Evolutionary conservation across 23 red algal species (phyloP), one percentile per base, ranked within the genome.

Genomic region (Gracilaria caudata): DNA sequence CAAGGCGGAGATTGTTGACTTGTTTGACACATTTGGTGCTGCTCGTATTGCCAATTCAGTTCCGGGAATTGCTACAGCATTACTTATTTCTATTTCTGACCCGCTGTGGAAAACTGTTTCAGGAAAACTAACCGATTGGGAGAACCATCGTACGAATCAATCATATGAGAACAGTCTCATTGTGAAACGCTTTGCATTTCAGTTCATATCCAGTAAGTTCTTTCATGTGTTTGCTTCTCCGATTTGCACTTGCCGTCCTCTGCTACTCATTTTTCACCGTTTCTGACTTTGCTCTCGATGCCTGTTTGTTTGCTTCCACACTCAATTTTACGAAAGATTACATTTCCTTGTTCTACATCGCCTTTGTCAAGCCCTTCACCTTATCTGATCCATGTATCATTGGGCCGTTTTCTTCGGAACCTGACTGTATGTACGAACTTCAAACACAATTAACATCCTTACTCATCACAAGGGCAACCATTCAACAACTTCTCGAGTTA

Each of bases 131-230:
- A 88, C 92, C 28, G 45, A 82, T 19, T 76, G 77, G 51, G 92
- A 94, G 77, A 94, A 94, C 53, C 92, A 94, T 64, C 92, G 84
- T 25, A 94, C 83, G 12, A 57, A 57, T 53, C 83, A 94, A 35
- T 57, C 55, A 21, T 88, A 60, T 60, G 81, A 88, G 40, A 82
- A 94, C 55, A 82, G 82, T 39, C 59, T 94, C n/a, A 82, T 94
- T 29, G 39, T 72, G 2, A 94, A 94, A 55, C 92, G 77, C n/a
- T 94, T 94, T 61, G 51, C 71, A 2, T 94, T 94, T 89, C 81
- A 87, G 41, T 86, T 94, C 45, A 37, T 94, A 10, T 87, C 92
- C 64, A 94, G 85, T 89, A 89, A 44, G 85, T 89, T 49, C 53
- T 33, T 63, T 14, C 4, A 0, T 60, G 44, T 38, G 1, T 44